Evolutionary conservation across 768 basidiomycete genomes (phyloP).

Genomic region (Xerocomellus intermedius): DNA sequence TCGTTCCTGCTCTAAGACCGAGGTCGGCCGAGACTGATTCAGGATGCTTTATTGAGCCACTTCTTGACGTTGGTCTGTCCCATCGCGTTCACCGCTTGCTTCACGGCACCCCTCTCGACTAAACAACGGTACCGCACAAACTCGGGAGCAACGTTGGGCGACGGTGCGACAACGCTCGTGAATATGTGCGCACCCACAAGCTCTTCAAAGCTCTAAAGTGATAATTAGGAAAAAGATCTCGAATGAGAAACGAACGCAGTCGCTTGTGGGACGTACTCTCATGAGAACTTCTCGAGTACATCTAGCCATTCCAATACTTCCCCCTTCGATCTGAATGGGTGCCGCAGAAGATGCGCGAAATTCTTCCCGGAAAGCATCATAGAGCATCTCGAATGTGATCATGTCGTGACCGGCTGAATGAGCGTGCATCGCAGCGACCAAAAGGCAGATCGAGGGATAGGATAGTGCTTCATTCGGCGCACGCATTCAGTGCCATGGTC

Average conservation of each 20-base stretch:
- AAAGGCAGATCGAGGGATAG: conserved; percentile 77
- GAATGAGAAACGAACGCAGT: not conserved
- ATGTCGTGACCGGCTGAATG: conserved; percentile 70
- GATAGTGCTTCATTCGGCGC: conserved; percentile 52
- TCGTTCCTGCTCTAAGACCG: no score
- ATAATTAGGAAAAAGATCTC: not conserved
- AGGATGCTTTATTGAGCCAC: conserved; percentile 63
- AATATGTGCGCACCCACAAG: conserved; percentile 61
- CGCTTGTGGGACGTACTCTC: conserved; percentile 47
- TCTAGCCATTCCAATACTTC: conserved; percentile 71
- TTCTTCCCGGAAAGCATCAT: conserved; percentile 75
- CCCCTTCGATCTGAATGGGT: conserved; percentile 72
- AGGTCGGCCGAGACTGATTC: not conserved
- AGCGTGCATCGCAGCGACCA: conserved; percentile 82
- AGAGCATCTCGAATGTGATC: conserved; percentile 91
- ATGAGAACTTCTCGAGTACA: conserved; percentile 64
- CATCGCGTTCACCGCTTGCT: conserved; percentile 59
- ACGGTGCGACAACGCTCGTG: conserved; percentile 45
- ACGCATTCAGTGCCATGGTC: not conserved
- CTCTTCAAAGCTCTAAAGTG: conserved; percentile 69
- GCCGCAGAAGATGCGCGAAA: conserved; percentile 69
- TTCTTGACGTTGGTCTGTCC: conserved; percentile 73
- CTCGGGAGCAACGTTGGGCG: conserved; percentile 54
- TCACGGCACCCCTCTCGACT: conserved; percentile 63
- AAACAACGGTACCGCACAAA: conserved; percentile 75